Percentiles rank a stretch among this genome's conserved stretches.
These are phyloP conservation scores for Arabidopsis suecica DNA, from an alignment of 345 rosid genomes.

Conservation along the genomic window DNA sequence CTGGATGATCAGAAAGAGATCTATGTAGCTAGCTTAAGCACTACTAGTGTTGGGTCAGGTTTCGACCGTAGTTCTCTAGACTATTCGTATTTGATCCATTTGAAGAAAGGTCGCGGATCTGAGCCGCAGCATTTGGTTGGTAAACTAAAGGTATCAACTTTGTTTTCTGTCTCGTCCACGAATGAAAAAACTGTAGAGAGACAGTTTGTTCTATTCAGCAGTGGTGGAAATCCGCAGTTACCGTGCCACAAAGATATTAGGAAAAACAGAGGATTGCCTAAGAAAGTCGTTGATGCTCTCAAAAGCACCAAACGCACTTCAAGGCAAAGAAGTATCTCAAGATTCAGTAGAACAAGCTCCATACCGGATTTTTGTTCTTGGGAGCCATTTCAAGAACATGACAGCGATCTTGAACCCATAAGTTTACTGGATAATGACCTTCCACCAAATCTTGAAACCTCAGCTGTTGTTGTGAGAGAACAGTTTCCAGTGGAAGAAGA, in stretches of 20 bases:
- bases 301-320: conserved; percentile 48
- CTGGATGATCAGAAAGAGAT: conserved; percentile 70
- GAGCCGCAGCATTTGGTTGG: conserved; percentile 65
- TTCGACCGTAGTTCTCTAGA: conserved; percentile 47
- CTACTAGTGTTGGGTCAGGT: conserved; percentile 41
- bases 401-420: conserved; percentile 44
- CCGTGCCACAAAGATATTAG: conserved; percentile 37
- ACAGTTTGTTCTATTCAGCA: conserved; percentile 72
- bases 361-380: conserved; percentile 52
- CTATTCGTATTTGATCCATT: conserved; percentile 63
- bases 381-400: conserved; percentile 56
- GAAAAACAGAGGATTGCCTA: conserved; percentile 68
- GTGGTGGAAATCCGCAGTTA: conserved; percentile 54
- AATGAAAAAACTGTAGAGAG: conserved; percentile 65
- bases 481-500: conserved; percentile 51
- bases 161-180: conserved; percentile 53
- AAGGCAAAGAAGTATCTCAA: conserved; percentile 67
- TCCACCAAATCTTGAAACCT: conserved; percentile 75
- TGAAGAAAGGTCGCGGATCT: conserved; percentile 50
- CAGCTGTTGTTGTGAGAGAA: conserved; percentile 78
- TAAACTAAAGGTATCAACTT: conserved; percentile 69
- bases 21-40: conserved; percentile 64
- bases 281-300: conserved; percentile 70
- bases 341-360: conserved; percentile 61
- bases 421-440: conserved; percentile 54